Evolutionary conservation across 495 filamentous ascomycete species (phyloP), one percentile per base, ranked within the genome.

Genomic region (Cercophora samala): DNA sequence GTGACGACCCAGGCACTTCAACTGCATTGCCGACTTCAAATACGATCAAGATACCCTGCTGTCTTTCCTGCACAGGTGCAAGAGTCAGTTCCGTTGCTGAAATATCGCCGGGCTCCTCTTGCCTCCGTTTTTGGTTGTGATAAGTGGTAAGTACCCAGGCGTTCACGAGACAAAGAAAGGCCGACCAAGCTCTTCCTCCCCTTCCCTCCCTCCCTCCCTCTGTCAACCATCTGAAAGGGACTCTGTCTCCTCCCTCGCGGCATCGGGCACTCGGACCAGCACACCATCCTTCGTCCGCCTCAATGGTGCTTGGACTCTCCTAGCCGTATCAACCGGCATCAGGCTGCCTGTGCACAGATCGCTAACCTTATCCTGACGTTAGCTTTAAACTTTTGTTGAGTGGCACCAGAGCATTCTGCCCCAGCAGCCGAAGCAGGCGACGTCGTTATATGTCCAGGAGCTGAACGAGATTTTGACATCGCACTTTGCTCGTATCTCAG

Each of bases 101-200:
- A 78, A 78, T 74, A 78, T 71, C 71, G 76, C 76, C 76, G 61
- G 66, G 69, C 68, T 58, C 70, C 68, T 76, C 72, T 76, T 72
- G 75, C 66, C 58, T 37, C 55, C 46, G 60, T 63, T 54, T 42
- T 64, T 22, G n/a, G 21, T 53, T 55, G 52, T 55, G 58, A 56
- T 66, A 64, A 71, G 26, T 46, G 46, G 70, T 73, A 69, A 69
- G 73, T 73, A 32, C 17, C 24, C 56, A n/a, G 58, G 42, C 26
- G 56, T 54, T 26, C 46, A 11, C 18, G 22, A 37, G 26, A 51
- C 63, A 66, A 52, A 66, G 54, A 59, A 68, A 63, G 17, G 37
- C 37, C 37, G 37, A 13, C 3, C 37, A 9, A 46, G 11, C 3
- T 46, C 26, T 32, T 8, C 8, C 8, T 32, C 29, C 29, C 29